A percentile compares a stretch with the other conserved stretches of the same genome.
Evolutionary conservation across 352 stramenopile species (phyloP).

Genomic region (Globisporangium nodosum): DNA sequence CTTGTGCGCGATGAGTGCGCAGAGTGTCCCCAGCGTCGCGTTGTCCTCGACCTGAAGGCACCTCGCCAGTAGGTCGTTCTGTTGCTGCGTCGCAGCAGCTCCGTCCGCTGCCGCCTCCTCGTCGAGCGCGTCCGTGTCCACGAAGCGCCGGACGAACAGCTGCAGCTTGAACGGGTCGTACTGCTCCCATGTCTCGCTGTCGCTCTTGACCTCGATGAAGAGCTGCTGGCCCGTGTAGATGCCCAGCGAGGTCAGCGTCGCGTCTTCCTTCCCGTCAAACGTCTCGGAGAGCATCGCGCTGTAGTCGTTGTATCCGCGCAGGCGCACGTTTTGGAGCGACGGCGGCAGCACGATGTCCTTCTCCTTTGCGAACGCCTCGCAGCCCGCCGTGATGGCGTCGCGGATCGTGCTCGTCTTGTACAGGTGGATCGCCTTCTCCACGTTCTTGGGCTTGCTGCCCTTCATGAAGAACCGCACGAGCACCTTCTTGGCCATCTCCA

Average conservation of each 20-base stretch:
- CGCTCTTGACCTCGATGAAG: slow-evolving; percentile 62
- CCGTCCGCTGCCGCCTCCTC: slow-evolving; percentile 8
- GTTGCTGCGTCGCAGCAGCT: background rate
- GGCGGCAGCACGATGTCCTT: slow-evolving; percentile 37
- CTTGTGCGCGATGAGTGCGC: slow-evolving; percentile 40
- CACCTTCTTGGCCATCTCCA: slow-evolving; percentile 73
- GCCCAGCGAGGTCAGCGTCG: slow-evolving; percentile 44
- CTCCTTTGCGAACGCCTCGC: slow-evolving; percentile 57
- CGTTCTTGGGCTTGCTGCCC: slow-evolving; percentile 47
- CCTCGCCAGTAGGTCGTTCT: slow-evolving; percentile 29
- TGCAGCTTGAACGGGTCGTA: slow-evolving; percentile 63
- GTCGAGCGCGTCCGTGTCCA: slow-evolving; percentile 15
- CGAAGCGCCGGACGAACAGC: slow-evolving; percentile 67
- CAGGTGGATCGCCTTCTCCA: slow-evolving; percentile 65
- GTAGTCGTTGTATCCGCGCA: slow-evolving; percentile 78
- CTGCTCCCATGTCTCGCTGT: slow-evolving; percentile 54
- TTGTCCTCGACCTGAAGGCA: slow-evolving; percentile 67
- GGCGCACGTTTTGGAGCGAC: slow-evolving; percentile 46
- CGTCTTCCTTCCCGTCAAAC: slow-evolving; percentile 50
- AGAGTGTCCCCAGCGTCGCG: slow-evolving; percentile 45
- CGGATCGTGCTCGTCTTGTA: slow-evolving; percentile 71
- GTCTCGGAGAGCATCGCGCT: slow-evolving; percentile 59
- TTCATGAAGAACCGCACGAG: slow-evolving; percentile 81
- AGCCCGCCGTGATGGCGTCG: slow-evolving; percentile 36
- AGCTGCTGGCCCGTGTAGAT: slow-evolving; percentile 73